Percentiles rank a stretch among this genome's conserved stretches.
Evolutionary conservation across 441 rosid genomes (phyloP).

Genomic region (Mallotus japonicus): DNA sequence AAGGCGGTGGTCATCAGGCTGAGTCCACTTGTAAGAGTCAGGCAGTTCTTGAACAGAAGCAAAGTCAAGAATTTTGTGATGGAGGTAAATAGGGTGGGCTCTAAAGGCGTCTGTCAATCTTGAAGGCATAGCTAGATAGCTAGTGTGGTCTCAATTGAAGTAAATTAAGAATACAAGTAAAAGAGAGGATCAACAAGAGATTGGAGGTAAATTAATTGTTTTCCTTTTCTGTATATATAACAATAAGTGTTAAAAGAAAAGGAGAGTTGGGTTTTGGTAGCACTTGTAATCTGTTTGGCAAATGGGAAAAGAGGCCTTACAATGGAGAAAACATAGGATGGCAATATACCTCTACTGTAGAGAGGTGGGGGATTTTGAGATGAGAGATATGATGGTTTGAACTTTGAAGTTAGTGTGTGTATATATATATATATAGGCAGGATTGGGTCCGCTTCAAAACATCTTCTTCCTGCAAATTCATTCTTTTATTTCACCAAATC

Average conservation of each 20-base stretch:
- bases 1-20: slow-evolving; percentile 32
- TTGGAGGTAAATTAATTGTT: background rate
- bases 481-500: too few species aligned
- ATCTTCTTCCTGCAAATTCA: too few species aligned
- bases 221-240: background rate
- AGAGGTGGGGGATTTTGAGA: background rate
- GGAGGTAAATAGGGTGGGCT: slow-evolving; percentile 51
- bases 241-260: background rate
- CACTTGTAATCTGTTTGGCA: background rate
- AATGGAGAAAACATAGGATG: slow-evolving; percentile 27
- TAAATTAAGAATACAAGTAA: background rate
- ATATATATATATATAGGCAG: background rate
- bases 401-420: slow-evolving; percentile 20
- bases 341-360: background rate
- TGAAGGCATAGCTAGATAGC: slow-evolving; percentile 48
- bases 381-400: slow-evolving; percentile 20
- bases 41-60: slow-evolving; percentile 60
- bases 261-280: background rate
- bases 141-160: too few species aligned
- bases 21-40: slow-evolving; percentile 72
- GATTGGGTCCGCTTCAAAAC: background rate
- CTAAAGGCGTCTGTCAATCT: slow-evolving; percentile 48
- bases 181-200: background rate
- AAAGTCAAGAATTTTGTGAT: slow-evolving; percentile 52
- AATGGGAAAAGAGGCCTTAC: background rate